These are phyloP conservation scores for Epichloe sp. DNA, from an alignment of 2,329 filamentous ascomycete species.

Conservation along the genomic window DNA sequence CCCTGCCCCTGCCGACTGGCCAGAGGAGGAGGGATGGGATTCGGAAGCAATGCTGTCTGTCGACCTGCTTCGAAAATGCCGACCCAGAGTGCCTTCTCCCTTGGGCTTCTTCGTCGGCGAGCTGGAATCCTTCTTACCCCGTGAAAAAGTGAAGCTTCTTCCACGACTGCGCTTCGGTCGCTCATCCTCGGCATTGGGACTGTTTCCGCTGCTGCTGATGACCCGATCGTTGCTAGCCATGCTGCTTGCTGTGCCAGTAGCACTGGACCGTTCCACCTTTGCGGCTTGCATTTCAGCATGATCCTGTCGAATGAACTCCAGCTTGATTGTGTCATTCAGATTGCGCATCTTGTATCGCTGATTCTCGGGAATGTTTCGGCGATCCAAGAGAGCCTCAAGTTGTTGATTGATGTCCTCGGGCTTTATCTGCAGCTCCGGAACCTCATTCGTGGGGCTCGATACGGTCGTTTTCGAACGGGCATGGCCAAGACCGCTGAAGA, in stretches of 20 bases:
- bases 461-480: conserved; percentile 24
- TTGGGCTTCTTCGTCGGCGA: conserved; percentile 66
- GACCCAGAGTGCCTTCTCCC: conserved; percentile 46
- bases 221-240: conserved; percentile 21
- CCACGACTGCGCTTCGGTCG: conserved; percentile 36
- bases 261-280: conserved; percentile 30
- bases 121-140: conserved; percentile 45
- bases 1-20: conserved; percentile 40
- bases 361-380: conserved; percentile 85
- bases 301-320: conserved; percentile 87
- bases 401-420: conserved; percentile 43
- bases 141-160: conserved; percentile 62
- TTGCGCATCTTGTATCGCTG: conserved; percentile 92
- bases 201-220: conserved; percentile 15
- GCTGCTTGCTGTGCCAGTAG: conserved; percentile 28
- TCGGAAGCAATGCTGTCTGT: conserved; percentile 55
- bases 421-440: conserved; percentile 38
- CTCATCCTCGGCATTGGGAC: conserved; percentile 29
- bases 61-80: conserved; percentile 59
- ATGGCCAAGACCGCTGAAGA: conserved; percentile 24
- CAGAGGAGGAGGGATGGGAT: conserved; percentile 34
- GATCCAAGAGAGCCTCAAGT: conserved; percentile 57
- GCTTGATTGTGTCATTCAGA: conserved; percentile 79
- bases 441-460: conserved; percentile 15
- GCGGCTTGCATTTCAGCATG: conserved; percentile 54